A percentile compares a stretch with the other conserved stretches of the same genome.
Conservation (phyloP, 176 grass and related monocot genomes). For the Ananas comosus region DNA sequence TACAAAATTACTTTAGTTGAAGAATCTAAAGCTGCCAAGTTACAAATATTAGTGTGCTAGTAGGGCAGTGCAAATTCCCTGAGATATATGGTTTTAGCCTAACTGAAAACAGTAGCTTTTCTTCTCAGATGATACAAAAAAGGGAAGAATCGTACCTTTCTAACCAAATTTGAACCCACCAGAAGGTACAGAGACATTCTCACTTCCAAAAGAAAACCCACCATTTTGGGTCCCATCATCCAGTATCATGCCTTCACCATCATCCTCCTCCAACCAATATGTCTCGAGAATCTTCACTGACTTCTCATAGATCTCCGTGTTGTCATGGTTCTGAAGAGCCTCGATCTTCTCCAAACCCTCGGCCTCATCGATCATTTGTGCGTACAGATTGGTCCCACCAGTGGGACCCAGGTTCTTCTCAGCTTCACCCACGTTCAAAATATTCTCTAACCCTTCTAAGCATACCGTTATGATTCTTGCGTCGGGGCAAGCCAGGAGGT, state of each 20-base stretch:
- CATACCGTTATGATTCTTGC: constrained; percentile 78
- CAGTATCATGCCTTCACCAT: constrained; percentile 67
- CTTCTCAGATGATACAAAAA: background rate
- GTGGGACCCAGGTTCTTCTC: constrained; percentile 51
- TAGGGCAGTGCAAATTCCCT: too few species aligned
- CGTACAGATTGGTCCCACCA: constrained; percentile 45
- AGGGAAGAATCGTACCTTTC: constrained; percentile 7
- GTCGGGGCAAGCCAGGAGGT: constrained; percentile 72
- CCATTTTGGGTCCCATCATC: constrained; percentile 34
- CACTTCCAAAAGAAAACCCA: constrained; percentile 54
- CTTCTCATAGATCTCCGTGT: constrained; percentile 86
- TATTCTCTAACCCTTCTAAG: constrained; percentile 92
- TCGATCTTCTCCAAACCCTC: constrained; percentile 94
- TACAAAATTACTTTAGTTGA: too few species aligned
- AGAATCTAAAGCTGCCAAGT: background rate
- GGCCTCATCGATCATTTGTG: constrained; percentile 76
- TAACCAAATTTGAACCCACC: constrained; percentile 69
- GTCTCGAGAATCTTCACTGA: constrained; percentile 89
- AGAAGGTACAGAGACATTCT: constrained; percentile 25
- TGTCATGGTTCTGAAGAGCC: constrained; percentile 84
- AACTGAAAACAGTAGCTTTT: background rate
- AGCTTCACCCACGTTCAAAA: constrained; percentile 74
- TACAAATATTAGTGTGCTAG: too few species aligned
- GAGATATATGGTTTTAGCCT: too few species aligned
- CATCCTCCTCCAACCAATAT: constrained; percentile 78